phyloP scores from a whole-genome alignment of 108 stramenopile species.

The Cyclotella cryptica region DNA sequence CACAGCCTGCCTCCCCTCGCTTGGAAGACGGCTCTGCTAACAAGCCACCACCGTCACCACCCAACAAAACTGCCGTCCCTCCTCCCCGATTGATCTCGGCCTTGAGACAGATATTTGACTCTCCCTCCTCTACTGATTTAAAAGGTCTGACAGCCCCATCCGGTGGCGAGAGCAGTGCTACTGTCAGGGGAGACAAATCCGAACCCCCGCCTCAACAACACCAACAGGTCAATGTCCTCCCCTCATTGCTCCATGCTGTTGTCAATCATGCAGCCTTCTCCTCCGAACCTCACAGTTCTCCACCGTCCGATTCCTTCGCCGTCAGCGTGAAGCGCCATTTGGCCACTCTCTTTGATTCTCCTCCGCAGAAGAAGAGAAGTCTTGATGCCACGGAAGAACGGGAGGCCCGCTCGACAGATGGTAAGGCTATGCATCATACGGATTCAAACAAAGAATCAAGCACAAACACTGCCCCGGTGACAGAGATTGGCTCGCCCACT shows the following conservation, averaged over 20 bases:
- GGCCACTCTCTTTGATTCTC: constrained; percentile 7
- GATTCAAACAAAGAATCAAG: not conserved
- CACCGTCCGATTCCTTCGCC: not conserved
- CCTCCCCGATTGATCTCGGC: constrained; percentile 67
- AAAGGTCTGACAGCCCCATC: constrained; percentile 15
- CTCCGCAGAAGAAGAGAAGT: not conserved
- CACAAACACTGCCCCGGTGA: not conserved
- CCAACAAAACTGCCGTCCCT: constrained; percentile 39
- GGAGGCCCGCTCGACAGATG: not conserved
- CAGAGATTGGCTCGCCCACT: constrained; percentile 4
- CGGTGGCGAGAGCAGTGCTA: not conserved
- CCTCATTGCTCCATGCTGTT: constrained; percentile 26
- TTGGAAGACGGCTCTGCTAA: not conserved
- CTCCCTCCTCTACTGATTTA: constrained; percentile 24
- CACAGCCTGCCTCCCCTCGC: not conserved
- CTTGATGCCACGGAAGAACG: not conserved
- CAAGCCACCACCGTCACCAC: constrained; percentile 9
- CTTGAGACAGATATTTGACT: constrained; percentile 55
- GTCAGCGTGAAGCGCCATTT: not conserved
- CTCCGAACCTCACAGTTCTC: not conserved
- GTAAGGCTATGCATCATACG: not conserved
- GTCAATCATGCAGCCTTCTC: constrained; percentile 30
- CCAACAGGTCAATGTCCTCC: constrained; percentile 15
- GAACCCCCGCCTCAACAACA: not conserved
- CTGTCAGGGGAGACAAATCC: not conserved